A percentile compares a stretch with the other conserved stretches of the same genome.
Evolutionary conservation across 257 asterid genomes (phyloP).

Genomic region (Solanum sejunctum): DNA sequence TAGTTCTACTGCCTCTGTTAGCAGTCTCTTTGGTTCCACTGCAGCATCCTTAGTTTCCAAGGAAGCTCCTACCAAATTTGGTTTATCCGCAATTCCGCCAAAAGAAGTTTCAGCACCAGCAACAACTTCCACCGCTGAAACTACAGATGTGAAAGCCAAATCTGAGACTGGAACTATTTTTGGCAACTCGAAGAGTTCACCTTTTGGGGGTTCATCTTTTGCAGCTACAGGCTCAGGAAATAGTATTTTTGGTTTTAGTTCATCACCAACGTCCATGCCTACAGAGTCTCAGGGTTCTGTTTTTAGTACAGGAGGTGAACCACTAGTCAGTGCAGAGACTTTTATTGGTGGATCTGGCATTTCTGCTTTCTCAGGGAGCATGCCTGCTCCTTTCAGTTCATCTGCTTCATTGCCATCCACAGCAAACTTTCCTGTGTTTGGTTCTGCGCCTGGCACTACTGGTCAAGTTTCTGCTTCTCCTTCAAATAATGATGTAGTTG

Average conservation of each 20-base stretch:
- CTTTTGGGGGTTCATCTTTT: conserved; percentile 17
- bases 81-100: conserved; percentile 20
- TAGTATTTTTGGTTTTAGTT: conserved; percentile 19
- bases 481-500: not conserved
- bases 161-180: conserved; percentile 13
- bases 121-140: conserved; percentile 8
- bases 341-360: conserved; percentile 5
- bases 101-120: conserved; percentile 15
- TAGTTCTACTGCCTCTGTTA: conserved; percentile 10
- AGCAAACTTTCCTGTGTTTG: not conserved
- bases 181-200: conserved; percentile 10
- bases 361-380: conserved; percentile 3
- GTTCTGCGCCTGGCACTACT: not conserved
- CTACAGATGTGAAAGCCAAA: conserved; percentile 12
- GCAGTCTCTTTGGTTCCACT: conserved; percentile 23
- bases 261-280: conserved; percentile 7
- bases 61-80: conserved; percentile 19
- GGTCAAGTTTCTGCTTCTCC: not conserved
- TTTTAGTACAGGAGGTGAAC: conserved; percentile 19
- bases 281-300: conserved; percentile 23
- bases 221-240: conserved; percentile 23
- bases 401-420: conserved; percentile 19
- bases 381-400: conserved; percentile 15
- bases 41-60: conserved; percentile 13
- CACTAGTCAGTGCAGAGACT: conserved; percentile 11